Base-by-base conservation (phyloP, 148 eudicot genomes). In the Rhododendron mucronatum region DNA sequence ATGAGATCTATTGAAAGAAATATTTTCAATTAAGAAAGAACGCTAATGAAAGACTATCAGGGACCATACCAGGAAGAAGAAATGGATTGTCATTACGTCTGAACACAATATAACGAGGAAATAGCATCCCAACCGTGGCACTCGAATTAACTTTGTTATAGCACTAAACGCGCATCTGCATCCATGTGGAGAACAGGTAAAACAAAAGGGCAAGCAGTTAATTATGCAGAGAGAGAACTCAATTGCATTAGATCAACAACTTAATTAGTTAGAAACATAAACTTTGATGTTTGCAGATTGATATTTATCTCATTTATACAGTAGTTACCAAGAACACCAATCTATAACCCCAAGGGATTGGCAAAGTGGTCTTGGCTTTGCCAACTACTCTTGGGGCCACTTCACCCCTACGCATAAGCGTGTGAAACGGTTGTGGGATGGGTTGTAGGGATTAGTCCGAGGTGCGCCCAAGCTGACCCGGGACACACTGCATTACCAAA, bases 151-250 rank as follows among this genome's bases (percentile, higher is more conserved):
- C 87, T 93, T 95, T 88, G 96, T 95, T 74, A 97, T 91, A 50
- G 98, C 94, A 91, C 98, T 94, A 90, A 97, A 97, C 74, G 90
- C 94, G 84, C 99, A 97, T 87, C 99, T 97, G 98, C 93, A 92
- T 55, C 75, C 85, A 89, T 39, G 45, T 59, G n/a, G 8, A 82
- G 79, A 79, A 33, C 51, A 55, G 35, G 84, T 53, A 33, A 26
- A 82, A 33, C 10, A 71, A 65, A 16, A 30, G 9, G 51, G 4
- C 41, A 59, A 35, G 33, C 28, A 7, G 26, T 81, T 57, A 82
- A 28, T 82, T 21, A 23, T 26, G 44, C 33, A 78, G 28, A 76
- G n/a, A 78, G 82, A 76, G 44, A 75, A 53, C 26, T 30, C 47
- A 50, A 21, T 69, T n/a, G 37, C 12, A 13, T 73, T 35, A 26